Evolutionary conservation across 257 asterid genomes (phyloP).

Genomic region (Fraxinus pennsylvanica): DNA sequence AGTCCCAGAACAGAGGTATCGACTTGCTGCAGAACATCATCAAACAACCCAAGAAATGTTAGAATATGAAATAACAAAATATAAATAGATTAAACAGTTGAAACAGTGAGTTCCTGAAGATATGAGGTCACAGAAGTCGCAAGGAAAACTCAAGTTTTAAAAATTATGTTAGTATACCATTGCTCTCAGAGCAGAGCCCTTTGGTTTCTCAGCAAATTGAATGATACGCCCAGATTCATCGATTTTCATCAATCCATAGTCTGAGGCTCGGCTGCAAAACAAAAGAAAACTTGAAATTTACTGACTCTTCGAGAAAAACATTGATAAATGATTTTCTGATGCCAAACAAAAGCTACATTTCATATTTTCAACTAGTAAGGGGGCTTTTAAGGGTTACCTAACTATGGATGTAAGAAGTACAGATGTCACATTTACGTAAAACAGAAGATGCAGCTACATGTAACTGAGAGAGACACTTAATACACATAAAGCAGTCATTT

Average conservation of each 20-base stretch:
- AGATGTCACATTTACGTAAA: neutral
- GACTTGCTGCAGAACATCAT: conserved; percentile 62
- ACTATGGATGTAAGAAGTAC: neutral
- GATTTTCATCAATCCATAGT: conserved; percentile 85
- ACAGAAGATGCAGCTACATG: neutral
- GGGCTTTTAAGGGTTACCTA: neutral
- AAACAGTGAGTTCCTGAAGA: neutral
- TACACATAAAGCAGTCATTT: neutral
- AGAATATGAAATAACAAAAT: neutral
- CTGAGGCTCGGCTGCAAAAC: conserved; percentile 82
- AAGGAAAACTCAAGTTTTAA: neutral
- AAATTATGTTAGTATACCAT: conserved; percentile 49
- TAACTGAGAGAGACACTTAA: neutral
- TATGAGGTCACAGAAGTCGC: neutral
- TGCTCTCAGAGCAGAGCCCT: conserved; percentile 65
- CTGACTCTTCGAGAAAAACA: neutral
- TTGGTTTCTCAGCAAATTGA: conserved; percentile 91
- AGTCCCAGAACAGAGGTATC: conserved; percentile 88
- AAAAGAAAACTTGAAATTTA: conserved; percentile 16
- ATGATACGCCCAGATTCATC: conserved; percentile 67
- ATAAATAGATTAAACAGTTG: neutral
- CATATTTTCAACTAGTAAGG: neutral
- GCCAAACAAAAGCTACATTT: neutral
- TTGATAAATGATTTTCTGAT: neutral
- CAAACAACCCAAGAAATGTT: conserved; percentile 18